Evolutionary conservation across 2,329 filamentous ascomycete species (phyloP).

Genomic region (Neopestalotiopsis rosae): DNA sequence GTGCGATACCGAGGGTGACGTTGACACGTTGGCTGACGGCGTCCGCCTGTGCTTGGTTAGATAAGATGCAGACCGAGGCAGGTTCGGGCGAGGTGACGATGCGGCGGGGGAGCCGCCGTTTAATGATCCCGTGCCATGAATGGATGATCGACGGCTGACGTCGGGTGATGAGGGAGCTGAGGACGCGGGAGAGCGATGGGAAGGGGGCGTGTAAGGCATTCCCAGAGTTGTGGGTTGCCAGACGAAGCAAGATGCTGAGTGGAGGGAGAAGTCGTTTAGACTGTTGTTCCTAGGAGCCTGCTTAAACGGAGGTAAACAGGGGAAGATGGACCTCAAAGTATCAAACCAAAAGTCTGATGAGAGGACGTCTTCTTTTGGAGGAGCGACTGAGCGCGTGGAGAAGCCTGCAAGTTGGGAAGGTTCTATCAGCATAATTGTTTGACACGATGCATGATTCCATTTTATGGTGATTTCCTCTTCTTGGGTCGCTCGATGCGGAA

Average conservation of each 20-base stretch:
- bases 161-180: conserved; percentile 63
- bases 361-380: conserved; percentile 23
- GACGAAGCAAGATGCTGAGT: conserved; percentile 28
- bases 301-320: conserved; percentile 33
- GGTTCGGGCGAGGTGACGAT: conserved; percentile 48
- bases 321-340: conserved; percentile 33
- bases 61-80: conserved; percentile 71
- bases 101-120: conserved; percentile 1
- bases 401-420: conserved; percentile 34
- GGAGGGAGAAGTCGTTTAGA: conserved; percentile 26
- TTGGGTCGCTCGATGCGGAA: not conserved
- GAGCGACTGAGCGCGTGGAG: conserved; percentile 30
- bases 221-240: conserved; percentile 43
- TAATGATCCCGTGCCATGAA: conserved; percentile 42
- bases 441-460: conserved; percentile 31
- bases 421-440: conserved; percentile 36
- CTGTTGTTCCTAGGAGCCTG: conserved; percentile 33
- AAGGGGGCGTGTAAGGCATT: conserved; percentile 91
- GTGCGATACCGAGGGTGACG: conserved; percentile 29
- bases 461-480: conserved; percentile 22
- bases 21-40: conserved; percentile 47
- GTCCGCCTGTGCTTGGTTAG: conserved; percentile 68
- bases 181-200: conserved; percentile 66
- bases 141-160: conserved; percentile 63
- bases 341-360: conserved; percentile 32